Evolutionary conservation across 306 rosid genomes (phyloP), one percentile per base, ranked within the genome.

Genomic region (Begonia masoniana): DNA sequence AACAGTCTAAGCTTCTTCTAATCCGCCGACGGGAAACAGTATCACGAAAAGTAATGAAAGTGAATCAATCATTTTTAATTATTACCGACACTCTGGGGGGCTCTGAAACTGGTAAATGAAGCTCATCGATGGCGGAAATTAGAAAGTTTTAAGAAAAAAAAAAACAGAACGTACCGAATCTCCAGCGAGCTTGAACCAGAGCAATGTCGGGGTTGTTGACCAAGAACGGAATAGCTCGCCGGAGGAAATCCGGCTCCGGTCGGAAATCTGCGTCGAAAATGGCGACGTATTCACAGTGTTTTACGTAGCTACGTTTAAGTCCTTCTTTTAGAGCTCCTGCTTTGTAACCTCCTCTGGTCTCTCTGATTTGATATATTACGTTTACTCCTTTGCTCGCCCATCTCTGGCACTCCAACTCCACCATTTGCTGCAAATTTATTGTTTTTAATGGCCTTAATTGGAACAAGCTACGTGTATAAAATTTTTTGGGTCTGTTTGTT

Each of bases 321-420:
- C 82, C 87, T 70, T 76, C 87, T 54, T 80, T 80, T 5, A 80
- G 51, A 12, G 87, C 87, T 15, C 87, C 87, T 0, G 87, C 87
- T 68, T 80, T 80, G 73, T 80, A 80, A 0, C 87, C 82, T 0
- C 41, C 52, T 21, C 87, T 64, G 11, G 12, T 80, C 10, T 80
- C 82, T 68, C 87, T 70, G 8, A 76, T 76, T 73, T 80, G 80
- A 60, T 80, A 80, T 12, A 49, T 60, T 68, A 80, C 68, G 75
- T 80, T 76, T 15, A 80, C 14, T 15, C 87, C 87, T 60, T 80
- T 80, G 61, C 80, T 76, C 0, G 75, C 82, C 87, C 87, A 80
- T 64, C 87, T 73, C 50, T 63, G 78, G 66, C 87, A 80, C 63
- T 80, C 87, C 36, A 47, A 36, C 57, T 80, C 82, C 66, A 80